Evolutionary conservation across 768 basidiomycete genomes (phyloP), one percentile per base, ranked within the genome.

Genomic region (Basidioascus undulatus): DNA sequence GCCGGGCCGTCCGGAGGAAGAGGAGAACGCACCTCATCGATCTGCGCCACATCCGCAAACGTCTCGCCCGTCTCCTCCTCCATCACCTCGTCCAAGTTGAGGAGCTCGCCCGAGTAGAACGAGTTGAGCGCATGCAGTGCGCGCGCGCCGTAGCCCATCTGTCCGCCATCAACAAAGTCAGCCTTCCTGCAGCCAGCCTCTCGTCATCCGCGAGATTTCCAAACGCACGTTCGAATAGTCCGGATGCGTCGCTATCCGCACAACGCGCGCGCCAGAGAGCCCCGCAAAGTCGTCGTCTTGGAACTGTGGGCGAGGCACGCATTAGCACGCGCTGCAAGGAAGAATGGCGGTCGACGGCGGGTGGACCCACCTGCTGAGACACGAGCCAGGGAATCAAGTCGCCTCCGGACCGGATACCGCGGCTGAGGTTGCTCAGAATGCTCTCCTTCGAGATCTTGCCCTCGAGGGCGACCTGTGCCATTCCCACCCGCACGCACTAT

Each of bases 321-420:
- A 23, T 47, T 37, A 53, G 49, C 41, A 40, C 11, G 21, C 13
- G n/a, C 6, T 19, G 39, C 10, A 25, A 16, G 30, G 24, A 16
- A 37, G 18, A 24, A 33, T 11, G n/a, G 6, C 24, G 21, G 13
- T 37, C 21, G 18, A 16, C 18, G 28, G 4, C n/a, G 4, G 12
- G 15, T 18, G 18, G 19, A 37, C 57, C 31, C 37, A 61, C 63
- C 56, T 66, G 65, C 56, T 86, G 83, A 33, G 80, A 73, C 35
- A 98, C 63, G 20, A 92, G 64, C 89, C 92, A 98, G 0, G 92
- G 92, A 44, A 98, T 92, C 72, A 98, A 74, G 61, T 98, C 92
- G 1, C 92, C 92, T 0, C 82, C 77, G 2, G 79, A 76, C 42
- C 82, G 67, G 53, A 76, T 63, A 11, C 89, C 89, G 32, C 84